Evolutionary conservation across 495 filamentous ascomycete genomes (phyloP).

Genomic region (Penicillium verhagenii): DNA sequence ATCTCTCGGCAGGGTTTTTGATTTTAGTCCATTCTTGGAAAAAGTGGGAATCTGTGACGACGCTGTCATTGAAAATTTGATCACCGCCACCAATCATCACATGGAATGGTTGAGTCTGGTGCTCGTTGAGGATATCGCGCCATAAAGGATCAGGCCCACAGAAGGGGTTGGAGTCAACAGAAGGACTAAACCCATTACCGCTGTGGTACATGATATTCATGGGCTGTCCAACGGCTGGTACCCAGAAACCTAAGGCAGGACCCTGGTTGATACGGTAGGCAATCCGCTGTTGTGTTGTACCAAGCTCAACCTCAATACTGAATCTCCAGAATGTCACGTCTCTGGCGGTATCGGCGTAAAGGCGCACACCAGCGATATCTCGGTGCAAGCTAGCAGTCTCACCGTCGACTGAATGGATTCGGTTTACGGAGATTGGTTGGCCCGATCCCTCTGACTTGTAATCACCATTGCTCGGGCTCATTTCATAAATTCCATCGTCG

Average conservation of each 20-base stretch:
- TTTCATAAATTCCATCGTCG: slow-evolving; percentile 78
- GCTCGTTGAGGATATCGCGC: slow-evolving; percentile 91
- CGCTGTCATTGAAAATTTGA: slow-evolving; percentile 91
- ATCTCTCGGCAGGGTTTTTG: slow-evolving; percentile 77
- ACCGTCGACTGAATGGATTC: slow-evolving; percentile 55
- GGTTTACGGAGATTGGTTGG: slow-evolving; percentile 42
- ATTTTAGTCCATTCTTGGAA: slow-evolving; percentile 83
- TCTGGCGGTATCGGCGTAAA: slow-evolving; percentile 80
- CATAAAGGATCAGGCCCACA: slow-evolving; percentile 94
- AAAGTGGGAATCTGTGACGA: slow-evolving; percentile 66
- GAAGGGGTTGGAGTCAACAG: slow-evolving; percentile 72
- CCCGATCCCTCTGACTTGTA: slow-evolving; percentile 36
- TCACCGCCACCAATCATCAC: slow-evolving; percentile 98
- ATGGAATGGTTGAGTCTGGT: slow-evolving; percentile 92
- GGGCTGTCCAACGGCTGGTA: slow-evolving; percentile 76
- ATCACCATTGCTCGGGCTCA: slow-evolving; percentile 44
- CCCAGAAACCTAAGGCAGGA: slow-evolving; percentile 90
- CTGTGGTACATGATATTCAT: slow-evolving; percentile 99
- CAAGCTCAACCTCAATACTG: slow-evolving; percentile 86
- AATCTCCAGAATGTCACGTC: slow-evolving; percentile 97
- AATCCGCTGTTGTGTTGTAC: slow-evolving; percentile 71
- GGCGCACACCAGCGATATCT: slow-evolving; percentile 74
- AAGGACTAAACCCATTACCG: slow-evolving; percentile 91
- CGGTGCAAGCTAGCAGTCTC: slow-evolving; percentile 73
- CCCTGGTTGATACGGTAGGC: slow-evolving; percentile 95